Conservation (phyloP, 164 flowering plant species). For the Magnolia kwangsiensis region DNA sequence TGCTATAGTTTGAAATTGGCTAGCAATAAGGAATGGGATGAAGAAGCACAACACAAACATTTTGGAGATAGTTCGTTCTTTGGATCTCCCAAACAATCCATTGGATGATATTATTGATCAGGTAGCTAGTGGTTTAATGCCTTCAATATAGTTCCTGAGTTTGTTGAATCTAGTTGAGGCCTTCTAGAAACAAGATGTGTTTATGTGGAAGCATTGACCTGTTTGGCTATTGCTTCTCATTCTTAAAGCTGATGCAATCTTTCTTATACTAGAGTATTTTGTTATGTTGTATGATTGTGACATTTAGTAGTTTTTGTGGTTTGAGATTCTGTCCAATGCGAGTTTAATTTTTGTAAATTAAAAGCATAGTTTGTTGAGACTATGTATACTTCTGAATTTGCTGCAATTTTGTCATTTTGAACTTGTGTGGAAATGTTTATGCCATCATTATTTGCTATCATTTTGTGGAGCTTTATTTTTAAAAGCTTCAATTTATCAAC, state of each 20-base stretch:
- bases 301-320: no score
- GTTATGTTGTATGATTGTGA: no score
- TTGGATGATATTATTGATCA: constrained; percentile 94
- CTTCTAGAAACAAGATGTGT: not conserved
- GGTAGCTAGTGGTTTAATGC: constrained; percentile 32
- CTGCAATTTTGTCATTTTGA: not conserved
- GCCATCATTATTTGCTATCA: no score
- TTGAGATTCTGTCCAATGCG: no score
- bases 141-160: not conserved
- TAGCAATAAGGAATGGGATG: no score
- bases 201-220: not conserved
- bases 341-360: not conserved
- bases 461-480: no score
- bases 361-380: not conserved
- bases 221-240: not conserved
- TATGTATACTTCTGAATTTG: not conserved
- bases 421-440: not conserved
- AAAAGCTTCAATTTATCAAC: no score
- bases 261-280: no score
- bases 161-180: not conserved
- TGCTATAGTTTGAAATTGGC: no score
- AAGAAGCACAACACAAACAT: constrained; percentile 68
- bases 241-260: not conserved
- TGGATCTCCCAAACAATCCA: constrained; percentile 95
- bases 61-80: constrained; percentile 72